Evolutionary conservation across 2,329 filamentous ascomycete genomes (phyloP).

Genomic region (Fusarium sp.): DNA sequence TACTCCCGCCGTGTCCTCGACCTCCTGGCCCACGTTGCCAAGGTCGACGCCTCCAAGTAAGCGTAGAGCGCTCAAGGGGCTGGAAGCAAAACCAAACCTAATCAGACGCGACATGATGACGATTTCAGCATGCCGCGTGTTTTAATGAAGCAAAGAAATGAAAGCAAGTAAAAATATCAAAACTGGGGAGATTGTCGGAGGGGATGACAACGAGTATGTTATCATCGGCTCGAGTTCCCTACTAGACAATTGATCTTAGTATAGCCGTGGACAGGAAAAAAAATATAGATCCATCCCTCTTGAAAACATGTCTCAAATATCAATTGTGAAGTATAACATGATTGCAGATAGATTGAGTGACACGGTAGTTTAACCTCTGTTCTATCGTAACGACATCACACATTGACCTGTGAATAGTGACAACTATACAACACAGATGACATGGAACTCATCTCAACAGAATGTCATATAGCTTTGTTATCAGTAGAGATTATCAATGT

Average conservation of each 20-base stretch:
- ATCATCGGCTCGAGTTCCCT: constrained; percentile 38
- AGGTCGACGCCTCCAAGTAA: constrained; percentile 75
- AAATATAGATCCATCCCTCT: constrained; percentile 45
- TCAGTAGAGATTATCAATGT: too few species aligned
- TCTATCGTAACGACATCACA: too few species aligned
- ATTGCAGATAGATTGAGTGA: background rate
- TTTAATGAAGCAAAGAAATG: constrained; percentile 45
- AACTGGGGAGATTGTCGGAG: constrained; percentile 43
- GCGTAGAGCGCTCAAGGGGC: constrained; percentile 41
- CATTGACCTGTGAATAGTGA: background rate
- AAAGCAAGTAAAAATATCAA: constrained; percentile 45
- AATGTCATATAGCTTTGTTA: background rate
- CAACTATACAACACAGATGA: background rate
- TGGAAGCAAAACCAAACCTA: constrained; percentile 45
- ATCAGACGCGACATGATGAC: constrained; percentile 36
- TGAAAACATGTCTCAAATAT: constrained; percentile 7
- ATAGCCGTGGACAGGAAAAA: constrained; percentile 44
- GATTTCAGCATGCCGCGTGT: constrained; percentile 32
- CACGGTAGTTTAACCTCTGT: background rate
- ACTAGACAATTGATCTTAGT: constrained; percentile 42
- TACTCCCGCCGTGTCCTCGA: constrained; percentile 97
- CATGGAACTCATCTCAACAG: background rate
- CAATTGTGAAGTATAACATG: background rate
- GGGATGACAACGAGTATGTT: constrained; percentile 42
- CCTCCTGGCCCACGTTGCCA: constrained; percentile 82